Evolutionary conservation across 306 rosid species (phyloP).

Genomic region (Ceratonia siliqua): DNA sequence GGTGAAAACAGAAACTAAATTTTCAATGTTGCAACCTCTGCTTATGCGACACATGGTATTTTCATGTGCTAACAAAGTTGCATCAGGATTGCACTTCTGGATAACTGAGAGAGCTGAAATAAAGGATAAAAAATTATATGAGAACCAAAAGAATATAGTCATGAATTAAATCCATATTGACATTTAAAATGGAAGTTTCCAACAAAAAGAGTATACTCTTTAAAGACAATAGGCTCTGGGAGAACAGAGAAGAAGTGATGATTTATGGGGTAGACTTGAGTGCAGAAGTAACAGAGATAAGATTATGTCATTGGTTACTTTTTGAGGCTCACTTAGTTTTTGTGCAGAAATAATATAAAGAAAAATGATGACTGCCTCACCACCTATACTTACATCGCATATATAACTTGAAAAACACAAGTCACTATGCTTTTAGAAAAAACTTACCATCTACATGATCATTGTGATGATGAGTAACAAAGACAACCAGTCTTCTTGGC

Average conservation of each 20-base stretch:
- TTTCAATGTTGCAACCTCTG: constrained; percentile 50
- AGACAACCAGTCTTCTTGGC: constrained; percentile 75
- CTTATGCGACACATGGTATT: constrained; percentile 70
- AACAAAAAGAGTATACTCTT: not conserved
- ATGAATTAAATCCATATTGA: not conserved
- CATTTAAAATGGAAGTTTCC: not conserved
- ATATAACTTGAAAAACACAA: constrained; percentile 20
- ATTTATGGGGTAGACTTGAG: constrained; percentile 20
- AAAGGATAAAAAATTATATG: constrained; percentile 21
- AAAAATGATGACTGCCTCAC: not conserved
- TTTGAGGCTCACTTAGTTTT: not conserved
- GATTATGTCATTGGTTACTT: not conserved
- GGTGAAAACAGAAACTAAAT: constrained; percentile 11
- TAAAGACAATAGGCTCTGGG: constrained; percentile 17
- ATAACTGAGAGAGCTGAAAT: constrained; percentile 74
- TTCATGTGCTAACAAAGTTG: constrained; percentile 69
- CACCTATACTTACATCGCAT: not conserved
- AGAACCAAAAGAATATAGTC: not conserved
- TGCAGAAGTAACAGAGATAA: not conserved
- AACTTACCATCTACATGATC: constrained; percentile 85
- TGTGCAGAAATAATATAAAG: not conserved
- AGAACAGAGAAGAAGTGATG: constrained; percentile 7
- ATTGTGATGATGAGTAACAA: constrained; percentile 79
- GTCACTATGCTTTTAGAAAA: not conserved
- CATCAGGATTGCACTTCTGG: constrained; percentile 80